Conservation (phyloP, 352 stramenopile species). For the Pythium rhizo-oryzae region DNA sequence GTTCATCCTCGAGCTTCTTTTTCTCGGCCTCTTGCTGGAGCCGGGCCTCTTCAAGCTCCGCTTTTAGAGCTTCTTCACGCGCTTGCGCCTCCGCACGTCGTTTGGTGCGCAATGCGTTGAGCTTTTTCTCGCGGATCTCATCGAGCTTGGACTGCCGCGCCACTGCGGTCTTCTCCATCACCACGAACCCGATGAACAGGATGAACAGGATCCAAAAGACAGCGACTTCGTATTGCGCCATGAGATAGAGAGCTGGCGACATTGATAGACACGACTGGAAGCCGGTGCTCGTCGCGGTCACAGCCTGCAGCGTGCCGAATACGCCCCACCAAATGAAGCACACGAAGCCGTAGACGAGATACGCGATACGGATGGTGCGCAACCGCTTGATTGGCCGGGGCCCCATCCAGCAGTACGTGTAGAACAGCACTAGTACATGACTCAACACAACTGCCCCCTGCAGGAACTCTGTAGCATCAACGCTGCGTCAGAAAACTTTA, state of each 20-base stretch:
- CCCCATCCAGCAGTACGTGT: slow-evolving; percentile 75
- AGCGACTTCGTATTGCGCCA: slow-evolving; percentile 72
- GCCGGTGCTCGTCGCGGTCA: slow-evolving; percentile 55
- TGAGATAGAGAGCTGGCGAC: slow-evolving; percentile 66
- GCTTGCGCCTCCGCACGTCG: slow-evolving; percentile 37
- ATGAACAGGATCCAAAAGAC: slow-evolving; percentile 68
- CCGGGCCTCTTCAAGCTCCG: slow-evolving; percentile 39
- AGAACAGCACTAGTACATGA: slow-evolving; percentile 69
- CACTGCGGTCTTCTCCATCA: slow-evolving; percentile 49
- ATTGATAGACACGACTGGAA: slow-evolving; percentile 73
- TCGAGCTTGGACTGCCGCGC: slow-evolving; percentile 24
- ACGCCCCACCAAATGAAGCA: slow-evolving; percentile 69
- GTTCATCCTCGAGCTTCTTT: slow-evolving; percentile 36
- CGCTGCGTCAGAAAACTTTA: too few species aligned
- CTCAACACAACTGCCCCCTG: slow-evolving; percentile 68
- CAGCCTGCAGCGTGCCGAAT: slow-evolving; percentile 64
- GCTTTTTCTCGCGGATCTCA: slow-evolving; percentile 41
- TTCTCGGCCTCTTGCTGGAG: slow-evolving; percentile 48
- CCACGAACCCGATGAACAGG: slow-evolving; percentile 46
- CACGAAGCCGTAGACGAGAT: slow-evolving; percentile 58
- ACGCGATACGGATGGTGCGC: slow-evolving; percentile 62
- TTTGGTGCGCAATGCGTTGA: slow-evolving; percentile 37
- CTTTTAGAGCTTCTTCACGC: slow-evolving; percentile 36
- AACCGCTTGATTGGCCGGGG: slow-evolving; percentile 56
- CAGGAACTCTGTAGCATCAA: slow-evolving; percentile 74